Evolutionary conservation across 345 rosid species (phyloP).

Genomic region (Boechera retrofracta): DNA sequence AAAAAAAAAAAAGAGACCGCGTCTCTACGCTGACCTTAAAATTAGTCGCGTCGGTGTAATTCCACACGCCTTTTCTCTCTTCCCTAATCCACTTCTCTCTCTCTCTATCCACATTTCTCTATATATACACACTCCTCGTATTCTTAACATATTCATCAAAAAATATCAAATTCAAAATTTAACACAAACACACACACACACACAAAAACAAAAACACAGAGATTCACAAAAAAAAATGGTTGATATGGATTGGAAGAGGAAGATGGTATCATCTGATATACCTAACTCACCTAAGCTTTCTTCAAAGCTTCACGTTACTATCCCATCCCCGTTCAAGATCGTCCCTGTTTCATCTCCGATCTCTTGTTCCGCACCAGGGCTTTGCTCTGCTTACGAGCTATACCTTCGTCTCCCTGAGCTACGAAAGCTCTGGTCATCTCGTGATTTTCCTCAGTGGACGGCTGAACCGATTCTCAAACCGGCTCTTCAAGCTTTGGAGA

Average conservation of each 20-base stretch:
- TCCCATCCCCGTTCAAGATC: slow-evolving; percentile 47
- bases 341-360: slow-evolving; percentile 46
- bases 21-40: slow-evolving; percentile 40
- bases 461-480: slow-evolving; percentile 72
- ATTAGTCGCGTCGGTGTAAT: slow-evolving; percentile 41
- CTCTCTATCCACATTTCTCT: slow-evolving; percentile 4
- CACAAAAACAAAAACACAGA: not conserved
- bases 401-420: slow-evolving; percentile 87
- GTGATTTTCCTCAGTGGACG: slow-evolving; percentile 69
- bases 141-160: not conserved
- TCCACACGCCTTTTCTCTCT: slow-evolving; percentile 41
- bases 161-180: not conserved
- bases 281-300: slow-evolving; percentile 42
- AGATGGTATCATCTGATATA: slow-evolving; percentile 55
- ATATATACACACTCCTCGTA: slow-evolving; percentile 41
- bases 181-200: not conserved
- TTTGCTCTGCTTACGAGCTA: slow-evolving; percentile 78
- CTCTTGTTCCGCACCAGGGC: slow-evolving; percentile 50
- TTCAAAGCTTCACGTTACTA: slow-evolving; percentile 58
- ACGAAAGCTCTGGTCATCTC: slow-evolving; percentile 56
- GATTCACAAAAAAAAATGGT: slow-evolving; percentile 51
- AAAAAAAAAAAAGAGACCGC: slow-evolving; percentile 33
- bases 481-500: slow-evolving; percentile 79
- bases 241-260: slow-evolving; percentile 72
- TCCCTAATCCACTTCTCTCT: slow-evolving; percentile 12